Conservation (phyloP, 2,329 filamentous ascomycete species). For the Tolypocladium endophyticum region DNA sequence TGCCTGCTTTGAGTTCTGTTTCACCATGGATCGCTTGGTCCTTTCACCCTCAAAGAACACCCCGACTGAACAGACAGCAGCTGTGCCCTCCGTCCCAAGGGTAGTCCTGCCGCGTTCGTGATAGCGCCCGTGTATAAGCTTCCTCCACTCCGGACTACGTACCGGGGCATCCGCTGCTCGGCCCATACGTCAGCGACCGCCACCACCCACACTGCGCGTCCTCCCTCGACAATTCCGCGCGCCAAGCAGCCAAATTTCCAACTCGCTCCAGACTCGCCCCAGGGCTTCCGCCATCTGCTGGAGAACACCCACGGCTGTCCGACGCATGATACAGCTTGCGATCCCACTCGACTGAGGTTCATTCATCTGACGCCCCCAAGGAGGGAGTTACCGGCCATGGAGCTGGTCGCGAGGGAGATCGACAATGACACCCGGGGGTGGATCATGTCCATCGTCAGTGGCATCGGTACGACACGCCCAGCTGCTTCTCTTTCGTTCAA, state of each 20-base stretch:
- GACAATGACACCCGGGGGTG: constrained; percentile 84
- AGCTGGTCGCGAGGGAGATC: constrained; percentile 25
- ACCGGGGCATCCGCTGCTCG: background rate
- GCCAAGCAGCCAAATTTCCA: background rate
- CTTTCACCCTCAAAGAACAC: no score
- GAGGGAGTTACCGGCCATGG: constrained; percentile 21
- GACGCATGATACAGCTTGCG: background rate
- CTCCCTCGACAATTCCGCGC: background rate
- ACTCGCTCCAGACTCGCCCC: background rate
- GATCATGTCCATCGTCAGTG: constrained; percentile 83
- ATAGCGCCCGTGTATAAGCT: background rate
- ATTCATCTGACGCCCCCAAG: background rate
- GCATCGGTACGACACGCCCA: constrained; percentile 41
- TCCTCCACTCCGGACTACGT: background rate
- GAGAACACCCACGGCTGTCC: background rate
- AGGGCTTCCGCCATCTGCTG: background rate
- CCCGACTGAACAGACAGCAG: background rate
- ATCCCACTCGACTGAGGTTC: background rate
- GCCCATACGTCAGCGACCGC: background rate
- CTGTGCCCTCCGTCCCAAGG: background rate
- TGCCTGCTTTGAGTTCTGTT: background rate
- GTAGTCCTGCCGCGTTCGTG: background rate
- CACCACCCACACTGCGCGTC: background rate
- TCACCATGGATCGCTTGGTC: no score
- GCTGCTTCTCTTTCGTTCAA: background rate